Evolutionary conservation across 352 stramenopile genomes (phyloP).

Genomic region (Globisporangium nodosum): DNA sequence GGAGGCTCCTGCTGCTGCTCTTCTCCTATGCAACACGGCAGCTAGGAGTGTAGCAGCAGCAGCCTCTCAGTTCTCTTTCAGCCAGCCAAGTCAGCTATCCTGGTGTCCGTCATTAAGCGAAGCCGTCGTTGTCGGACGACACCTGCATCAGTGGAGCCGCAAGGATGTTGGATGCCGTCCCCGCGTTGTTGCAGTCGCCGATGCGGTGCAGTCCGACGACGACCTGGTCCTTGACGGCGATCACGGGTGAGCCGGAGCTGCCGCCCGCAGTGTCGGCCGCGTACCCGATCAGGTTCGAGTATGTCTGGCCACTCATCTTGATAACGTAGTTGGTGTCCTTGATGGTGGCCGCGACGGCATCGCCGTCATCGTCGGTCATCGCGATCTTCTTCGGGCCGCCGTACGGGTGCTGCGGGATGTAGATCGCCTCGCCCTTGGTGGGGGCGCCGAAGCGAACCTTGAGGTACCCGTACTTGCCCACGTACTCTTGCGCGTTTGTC

Average conservation of each 20-base stretch:
- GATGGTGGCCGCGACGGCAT: slow-evolving; percentile 24
- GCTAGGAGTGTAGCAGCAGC: no score
- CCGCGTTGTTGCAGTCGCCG: slow-evolving; percentile 36
- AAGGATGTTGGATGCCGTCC: slow-evolving; percentile 16
- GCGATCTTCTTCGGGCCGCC: slow-evolving; percentile 60
- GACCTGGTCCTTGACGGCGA: slow-evolving; percentile 18
- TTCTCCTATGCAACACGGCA: no score
- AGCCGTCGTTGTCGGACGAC: slow-evolving; percentile 27
- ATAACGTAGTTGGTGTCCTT: slow-evolving; percentile 29
- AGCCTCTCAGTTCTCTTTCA: no score
- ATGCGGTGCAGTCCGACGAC: slow-evolving; percentile 36
- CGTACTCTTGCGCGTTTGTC: slow-evolving; percentile 22
- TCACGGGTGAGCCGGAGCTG: slow-evolving; percentile 20
- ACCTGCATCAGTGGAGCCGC: slow-evolving; percentile 15
- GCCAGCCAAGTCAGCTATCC: no score
- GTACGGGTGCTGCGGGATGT: slow-evolving; percentile 64
- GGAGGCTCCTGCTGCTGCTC: no score
- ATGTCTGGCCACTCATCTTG: slow-evolving; percentile 20
- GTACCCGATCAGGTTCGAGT: slow-evolving; percentile 24
- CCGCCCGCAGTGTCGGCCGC: slow-evolving; percentile 30
- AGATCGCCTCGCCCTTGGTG: slow-evolving; percentile 48
- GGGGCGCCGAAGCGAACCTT: slow-evolving; percentile 46
- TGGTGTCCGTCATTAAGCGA: neutral
- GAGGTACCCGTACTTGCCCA: slow-evolving; percentile 56
- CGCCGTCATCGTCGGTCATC: slow-evolving; percentile 38